These are phyloP conservation scores for Aspergillus nomiae DNA, from an alignment of 2,329 filamentous ascomycete species.

Conservation along the genomic window DNA sequence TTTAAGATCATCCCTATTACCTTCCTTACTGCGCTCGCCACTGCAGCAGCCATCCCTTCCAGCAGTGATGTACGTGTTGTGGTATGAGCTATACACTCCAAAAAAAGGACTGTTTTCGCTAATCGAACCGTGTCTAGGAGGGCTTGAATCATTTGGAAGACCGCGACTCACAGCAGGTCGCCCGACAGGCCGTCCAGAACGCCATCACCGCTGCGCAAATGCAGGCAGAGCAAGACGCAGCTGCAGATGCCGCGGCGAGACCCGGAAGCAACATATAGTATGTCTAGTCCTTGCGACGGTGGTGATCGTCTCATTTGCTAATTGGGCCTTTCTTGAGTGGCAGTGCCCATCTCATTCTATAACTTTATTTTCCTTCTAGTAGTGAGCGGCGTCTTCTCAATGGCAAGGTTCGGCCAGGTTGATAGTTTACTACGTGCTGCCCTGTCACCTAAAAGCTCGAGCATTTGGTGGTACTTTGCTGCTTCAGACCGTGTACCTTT, in stretches of 20 bases:
- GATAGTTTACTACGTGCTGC: not conserved
- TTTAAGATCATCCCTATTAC: not conserved
- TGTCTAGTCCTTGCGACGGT: not conserved
- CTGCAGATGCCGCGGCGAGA: not conserved
- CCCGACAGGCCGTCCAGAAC: not conserved
- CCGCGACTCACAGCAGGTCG: not conserved
- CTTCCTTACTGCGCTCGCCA: not conserved
- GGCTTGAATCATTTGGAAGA: not conserved
- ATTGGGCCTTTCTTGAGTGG: rapidly evolving
- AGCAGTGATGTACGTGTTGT: not conserved
- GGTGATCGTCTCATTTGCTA: not conserved
- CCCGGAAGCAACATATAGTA: not conserved
- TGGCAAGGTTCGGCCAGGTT: not conserved
- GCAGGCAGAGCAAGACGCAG: not conserved
- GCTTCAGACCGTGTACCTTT: too few species aligned
- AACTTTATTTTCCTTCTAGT: too few species aligned
- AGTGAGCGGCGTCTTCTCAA: too few species aligned
- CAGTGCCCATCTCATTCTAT: not conserved
- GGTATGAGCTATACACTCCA: not conserved
- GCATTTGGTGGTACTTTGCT: too few species aligned
- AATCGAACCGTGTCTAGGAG: not conserved
- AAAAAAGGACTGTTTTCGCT: not conserved
- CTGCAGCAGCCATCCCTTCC: not conserved
- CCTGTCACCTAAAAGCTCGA: too few species aligned
- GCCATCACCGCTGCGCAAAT: not conserved